A percentile compares a stretch with the other conserved stretches of the same genome.
phyloP scores from a whole-genome alignment of 129 eudicot species.

The Helichrysum umbraculigerum region DNA sequence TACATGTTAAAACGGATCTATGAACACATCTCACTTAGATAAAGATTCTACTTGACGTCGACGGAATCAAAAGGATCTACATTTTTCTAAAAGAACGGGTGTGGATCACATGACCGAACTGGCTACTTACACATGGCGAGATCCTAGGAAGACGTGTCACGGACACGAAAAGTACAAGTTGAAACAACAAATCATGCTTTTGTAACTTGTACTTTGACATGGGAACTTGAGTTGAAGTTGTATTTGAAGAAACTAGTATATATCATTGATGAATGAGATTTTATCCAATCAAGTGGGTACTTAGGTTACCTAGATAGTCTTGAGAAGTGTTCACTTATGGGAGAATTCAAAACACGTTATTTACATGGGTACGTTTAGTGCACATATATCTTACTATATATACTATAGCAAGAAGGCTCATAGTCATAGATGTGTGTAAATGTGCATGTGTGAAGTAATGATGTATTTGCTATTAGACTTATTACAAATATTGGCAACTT shows the following conservation, averaged over 20 bases:
- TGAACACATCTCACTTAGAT: conserved; percentile 15
- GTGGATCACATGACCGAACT: conserved; percentile 18
- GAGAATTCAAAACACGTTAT: conserved; percentile 41
- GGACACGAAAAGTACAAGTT: not conserved
- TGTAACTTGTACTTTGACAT: conserved; percentile 11
- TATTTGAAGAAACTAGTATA: conserved; percentile 3
- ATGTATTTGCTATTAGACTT: too few relatives aligned
- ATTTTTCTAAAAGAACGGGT: not conserved
- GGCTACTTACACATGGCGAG: too few relatives aligned
- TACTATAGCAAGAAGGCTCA: not conserved
- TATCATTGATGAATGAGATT: conserved; percentile 12
- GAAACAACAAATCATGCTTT: not conserved
- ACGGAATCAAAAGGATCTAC: conserved; percentile 18
- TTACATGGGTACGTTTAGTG: conserved; percentile 25
- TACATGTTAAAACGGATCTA: conserved; percentile 21
- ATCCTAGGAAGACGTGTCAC: conserved; percentile 28
- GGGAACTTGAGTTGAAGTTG: not conserved
- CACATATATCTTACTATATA: too few relatives aligned
- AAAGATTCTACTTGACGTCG: conserved; percentile 20
- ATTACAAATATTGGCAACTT: too few relatives aligned
- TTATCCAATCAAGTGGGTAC: conserved; percentile 20
- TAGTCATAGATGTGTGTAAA: too few relatives aligned
- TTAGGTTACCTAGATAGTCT: conserved; percentile 31
- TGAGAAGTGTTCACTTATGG: conserved; percentile 29
- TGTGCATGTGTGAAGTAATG: not conserved